Evolutionary conservation across 345 rosid genomes (phyloP).

Genomic region (Dimocarpus longan): DNA sequence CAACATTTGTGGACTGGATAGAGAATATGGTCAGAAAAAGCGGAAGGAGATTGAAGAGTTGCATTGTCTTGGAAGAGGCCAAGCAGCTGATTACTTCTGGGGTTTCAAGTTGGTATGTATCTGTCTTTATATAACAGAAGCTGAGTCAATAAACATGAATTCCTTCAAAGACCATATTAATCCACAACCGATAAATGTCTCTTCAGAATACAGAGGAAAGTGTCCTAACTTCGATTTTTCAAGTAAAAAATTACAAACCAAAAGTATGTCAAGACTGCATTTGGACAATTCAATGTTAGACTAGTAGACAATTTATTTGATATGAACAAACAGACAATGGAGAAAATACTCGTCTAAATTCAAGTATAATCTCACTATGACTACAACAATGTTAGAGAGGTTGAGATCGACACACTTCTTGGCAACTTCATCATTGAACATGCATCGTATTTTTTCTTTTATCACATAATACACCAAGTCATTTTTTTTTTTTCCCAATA

Average conservation of each 20-base stretch:
- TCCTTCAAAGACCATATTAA: no score
- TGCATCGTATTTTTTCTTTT: background rate
- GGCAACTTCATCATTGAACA: background rate
- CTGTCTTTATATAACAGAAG: no score
- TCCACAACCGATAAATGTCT: background rate
- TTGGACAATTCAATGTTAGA: background rate
- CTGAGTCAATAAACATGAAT: background rate
- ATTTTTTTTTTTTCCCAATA: constrained; percentile 15
- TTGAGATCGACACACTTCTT: background rate
- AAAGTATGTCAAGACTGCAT: background rate
- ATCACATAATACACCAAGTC: constrained; percentile 15
- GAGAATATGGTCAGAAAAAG: constrained; percentile 12
- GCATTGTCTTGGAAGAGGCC: constrained; percentile 10
- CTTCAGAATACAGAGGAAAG: background rate
- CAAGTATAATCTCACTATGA: background rate
- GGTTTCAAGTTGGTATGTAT: background rate
- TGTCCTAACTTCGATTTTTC: background rate
- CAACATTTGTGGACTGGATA: constrained; percentile 1
- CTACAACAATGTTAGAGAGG: background rate
- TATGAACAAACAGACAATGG: background rate
- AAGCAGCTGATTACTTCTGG: background rate
- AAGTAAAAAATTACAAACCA: background rate
- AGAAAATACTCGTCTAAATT: background rate
- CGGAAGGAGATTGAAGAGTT: constrained; percentile 18
- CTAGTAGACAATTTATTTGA: background rate